A percentile compares a stretch with the other conserved stretches of the same genome.
Evolutionary conservation across 1,139 yeast species (phyloP).

Genomic region (Suhomyces guaymorum): DNA sequence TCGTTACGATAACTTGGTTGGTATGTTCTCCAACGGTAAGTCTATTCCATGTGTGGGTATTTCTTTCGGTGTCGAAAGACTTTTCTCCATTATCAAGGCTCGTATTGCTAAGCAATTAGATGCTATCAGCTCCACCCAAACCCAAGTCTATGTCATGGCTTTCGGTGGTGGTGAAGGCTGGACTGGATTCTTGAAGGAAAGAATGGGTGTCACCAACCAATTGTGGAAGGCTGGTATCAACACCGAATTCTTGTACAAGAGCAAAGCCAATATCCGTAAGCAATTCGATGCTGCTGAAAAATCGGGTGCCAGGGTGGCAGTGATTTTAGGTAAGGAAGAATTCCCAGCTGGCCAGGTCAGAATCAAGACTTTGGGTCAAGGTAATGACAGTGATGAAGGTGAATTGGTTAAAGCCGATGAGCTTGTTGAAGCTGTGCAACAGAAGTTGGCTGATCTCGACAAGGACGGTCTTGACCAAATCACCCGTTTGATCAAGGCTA

Average conservation of each 20-base stretch:
- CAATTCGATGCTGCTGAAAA: conserved; percentile 98
- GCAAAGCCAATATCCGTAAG: conserved; percentile 90
- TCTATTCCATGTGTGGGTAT: conserved; percentile 97
- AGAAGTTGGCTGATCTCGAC: conserved; percentile 48
- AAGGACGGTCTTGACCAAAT: conserved; percentile 54
- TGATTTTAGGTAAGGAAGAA: conserved; percentile 94
- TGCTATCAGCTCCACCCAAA: conserved; percentile 73
- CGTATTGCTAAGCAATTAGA: conserved; percentile 59
- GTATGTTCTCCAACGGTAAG: conserved; percentile 93
- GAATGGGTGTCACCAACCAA: conserved; percentile 79
- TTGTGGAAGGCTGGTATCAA: conserved; percentile 90
- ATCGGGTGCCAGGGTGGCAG: conserved; percentile 87
- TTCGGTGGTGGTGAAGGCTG: conserved; percentile 97
- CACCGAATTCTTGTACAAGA: conserved; percentile 86
- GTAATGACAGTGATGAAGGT: conserved; percentile 86
- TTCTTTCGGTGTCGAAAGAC: conserved; percentile 94
- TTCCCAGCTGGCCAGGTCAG: conserved; percentile 76
- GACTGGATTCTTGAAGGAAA: conserved; percentile 87
- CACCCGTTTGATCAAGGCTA: conserved; percentile 58
- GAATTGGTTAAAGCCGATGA: conserved; percentile 66
- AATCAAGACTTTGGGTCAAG: conserved; percentile 85
- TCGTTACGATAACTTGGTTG: conserved; percentile 92
- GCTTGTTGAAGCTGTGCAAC: conserved; percentile 55
- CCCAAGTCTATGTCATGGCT: conserved; percentile 95
- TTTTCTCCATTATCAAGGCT: conserved; percentile 84